Evolutionary conservation across 306 rosid species (phyloP), one percentile per base, ranked within the genome.

Genomic region (Trifolium dubium): DNA sequence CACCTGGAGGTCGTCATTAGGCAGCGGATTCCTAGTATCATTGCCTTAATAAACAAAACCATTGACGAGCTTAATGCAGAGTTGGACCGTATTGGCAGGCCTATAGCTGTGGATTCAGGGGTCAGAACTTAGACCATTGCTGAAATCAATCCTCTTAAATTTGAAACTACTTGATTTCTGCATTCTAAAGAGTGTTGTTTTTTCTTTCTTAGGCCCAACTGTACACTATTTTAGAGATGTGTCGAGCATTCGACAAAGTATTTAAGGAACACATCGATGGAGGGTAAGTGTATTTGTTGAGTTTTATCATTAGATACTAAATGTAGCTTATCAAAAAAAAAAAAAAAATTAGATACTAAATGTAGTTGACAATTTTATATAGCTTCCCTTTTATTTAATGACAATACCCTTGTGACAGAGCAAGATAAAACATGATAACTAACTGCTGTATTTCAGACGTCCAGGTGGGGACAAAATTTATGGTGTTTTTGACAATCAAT

Each of bases 181-280:
- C 58, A 17, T 19, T 39, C 53, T 73, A 54, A 74, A 5, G 44
- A 58, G 66, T 64, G 66, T 17, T 62, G 12, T 28, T 23, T 19
- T 56, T 64, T 81, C 23, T 11, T 63, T 46, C 79, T 9, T 18
- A 92, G 98, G 98, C 96, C 67, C 96, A 90, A 75, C 83, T 92
- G 47, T 92, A 92, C 78, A 92, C 96, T 49, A 92, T 92, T 78
- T 84, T 92, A 83, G 96, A 92, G 82, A 64, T 92, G 86, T 92
- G 98, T 55, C 95, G 98, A 58, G 98, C 98, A 40, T 92, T 92
- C 83, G 98, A 92, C 76, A 92, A 94, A 67, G 90, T 92, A 34
- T 92, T 92, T 75, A 92, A 85, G 82, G 98, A 92, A 73, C 98
- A 92, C 78, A 80, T 92, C 70, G 98, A 92, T 80, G 98, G 98